Evolutionary conservation across 495 filamentous ascomycete species (phyloP), one percentile per base, ranked within the genome.

Genomic region (Podospora didyma): DNA sequence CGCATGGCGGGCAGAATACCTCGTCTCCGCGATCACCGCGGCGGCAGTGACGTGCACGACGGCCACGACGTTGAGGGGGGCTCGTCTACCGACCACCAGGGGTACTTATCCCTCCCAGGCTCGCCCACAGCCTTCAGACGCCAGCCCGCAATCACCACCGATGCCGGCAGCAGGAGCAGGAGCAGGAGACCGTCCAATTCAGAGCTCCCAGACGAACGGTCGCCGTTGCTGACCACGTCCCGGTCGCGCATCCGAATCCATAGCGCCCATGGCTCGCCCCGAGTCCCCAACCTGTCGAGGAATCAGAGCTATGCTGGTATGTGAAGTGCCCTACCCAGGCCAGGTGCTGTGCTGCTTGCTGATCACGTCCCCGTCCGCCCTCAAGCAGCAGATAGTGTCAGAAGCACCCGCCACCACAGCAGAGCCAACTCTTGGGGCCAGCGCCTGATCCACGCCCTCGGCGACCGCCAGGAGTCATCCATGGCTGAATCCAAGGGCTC

Each of bases 351-450:
- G 4, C 17, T 34, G 2, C 28, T 44, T 42, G 39, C 39, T 16
- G 39, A 39, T 46, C 46, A 28, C n/a, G 14, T 41, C 37, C 31
- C 53, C 14, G 20, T 34, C 46, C 24, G 17, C 16, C 21, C 42
- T 20, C 41, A 52, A n/a, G 48, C 48, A 22, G 31, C 63, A 66
- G 72, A 69, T 20, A 76, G 73, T 58, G 54, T 82, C n/a, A 77
- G 79, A 54, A 74, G 75, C 24, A 73, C 70, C 23, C 81, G 84
- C 39, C 79, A 88, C 60, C 88, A 89, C 64, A 86, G 80, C 61
- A 83, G 88, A 26, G 78, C 80, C 11, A 83, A 81, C 58, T 91
- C 88, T 16, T 82, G 79, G 73, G 74, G 76, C 21, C 65, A 72
- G 17, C 79, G 81, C 4, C 69, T 89, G 51, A 80, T 69, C 58